Base-by-base conservation (phyloP, 441 rosid species). In the Aleurites moluccanus region DNA sequence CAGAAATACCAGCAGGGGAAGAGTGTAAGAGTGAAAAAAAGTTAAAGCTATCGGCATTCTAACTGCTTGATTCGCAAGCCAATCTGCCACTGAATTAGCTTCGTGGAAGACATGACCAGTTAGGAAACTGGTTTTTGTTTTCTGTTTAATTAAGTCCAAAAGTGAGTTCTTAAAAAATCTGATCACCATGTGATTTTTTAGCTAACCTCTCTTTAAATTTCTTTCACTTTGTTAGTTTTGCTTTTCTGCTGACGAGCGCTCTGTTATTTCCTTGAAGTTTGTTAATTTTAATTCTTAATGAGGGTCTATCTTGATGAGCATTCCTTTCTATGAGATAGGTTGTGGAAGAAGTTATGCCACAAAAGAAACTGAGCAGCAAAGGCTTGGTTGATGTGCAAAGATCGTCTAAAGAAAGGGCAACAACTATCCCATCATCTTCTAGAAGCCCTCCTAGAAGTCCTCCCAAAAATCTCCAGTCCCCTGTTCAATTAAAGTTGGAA, bases 341-440 rank as follows among this genome's bases (percentile, higher is more conserved):
- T 72, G 83, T 75, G 64, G 85, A 79, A 82, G 85, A 64, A 74
- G 73, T 75, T 75, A 57, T 60, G 15, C 76, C 30, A 10, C 89
- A 77, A 64, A 86, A 86, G 83, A 85, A 79, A 75, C 74, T 35
- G 63, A 64, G 81, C 78, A 69, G 69, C 64, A 85, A 79, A 79
- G 88, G 83, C 70, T 76, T 72, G 61, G 86, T 79, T 72, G 94
- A 90, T 75, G 75, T 79, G 74, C 95, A 88, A 75, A 88, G 85
- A 76, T 77, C 86, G 38, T 59, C 78, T 52, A 88, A 83, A 85
- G 96, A 86, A 83, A 90, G 78, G 86, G 73, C 83, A 52, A 49
- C 85, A 59, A 83, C 83, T 77, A 77, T 80, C 63, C 79, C 85
- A 42, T 77, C 87, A 67, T 90, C 92, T 75, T 81, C 87, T 14